phyloP scores from a whole-genome alignment of 352 stramenopile species.

The Aphanomyces euteiches region DNA sequence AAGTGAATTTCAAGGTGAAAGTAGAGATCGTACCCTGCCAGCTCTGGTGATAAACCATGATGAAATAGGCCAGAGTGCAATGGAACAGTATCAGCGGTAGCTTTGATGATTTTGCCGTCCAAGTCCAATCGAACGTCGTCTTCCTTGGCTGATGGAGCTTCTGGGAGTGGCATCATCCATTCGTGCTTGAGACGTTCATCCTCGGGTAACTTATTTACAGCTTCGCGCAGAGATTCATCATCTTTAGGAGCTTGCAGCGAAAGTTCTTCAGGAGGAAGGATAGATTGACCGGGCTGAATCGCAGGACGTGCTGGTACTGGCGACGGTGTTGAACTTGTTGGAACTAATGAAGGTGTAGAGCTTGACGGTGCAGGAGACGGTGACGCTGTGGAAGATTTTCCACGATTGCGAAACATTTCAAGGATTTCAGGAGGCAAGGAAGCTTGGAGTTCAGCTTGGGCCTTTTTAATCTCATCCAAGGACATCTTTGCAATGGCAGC shows the following conservation, averaged over 20 bases:
- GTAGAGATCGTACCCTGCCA: constrained; percentile 45
- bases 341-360: constrained; percentile 12
- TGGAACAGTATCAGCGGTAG: constrained; percentile 31
- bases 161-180: constrained; percentile 51
- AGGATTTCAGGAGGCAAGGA: constrained; percentile 62
- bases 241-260: constrained; percentile 53
- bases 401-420: constrained; percentile 55
- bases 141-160: neutral
- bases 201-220: constrained; percentile 43
- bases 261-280: neutral
- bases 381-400: neutral
- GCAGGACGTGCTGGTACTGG: neutral
- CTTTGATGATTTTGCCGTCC: constrained; percentile 41
- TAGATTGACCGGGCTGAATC: neutral
- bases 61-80: constrained; percentile 72
- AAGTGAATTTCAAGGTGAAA: neutral
- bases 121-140: constrained; percentile 63
- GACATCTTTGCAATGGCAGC: constrained; percentile 60
- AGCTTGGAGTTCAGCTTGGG: constrained; percentile 58
- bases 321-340: neutral
- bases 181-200: constrained; percentile 75
- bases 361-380: constrained; percentile 24
- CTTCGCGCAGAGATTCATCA: constrained; percentile 55
- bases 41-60: constrained; percentile 68
- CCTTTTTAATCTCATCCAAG: constrained; percentile 58